A percentile compares a stretch with the other conserved stretches of the same genome.
These are phyloP conservation scores for Agroathelia rolfsii DNA, from an alignment of 1,284 basidiomycete genomes.

Conservation along the genomic window DNA sequence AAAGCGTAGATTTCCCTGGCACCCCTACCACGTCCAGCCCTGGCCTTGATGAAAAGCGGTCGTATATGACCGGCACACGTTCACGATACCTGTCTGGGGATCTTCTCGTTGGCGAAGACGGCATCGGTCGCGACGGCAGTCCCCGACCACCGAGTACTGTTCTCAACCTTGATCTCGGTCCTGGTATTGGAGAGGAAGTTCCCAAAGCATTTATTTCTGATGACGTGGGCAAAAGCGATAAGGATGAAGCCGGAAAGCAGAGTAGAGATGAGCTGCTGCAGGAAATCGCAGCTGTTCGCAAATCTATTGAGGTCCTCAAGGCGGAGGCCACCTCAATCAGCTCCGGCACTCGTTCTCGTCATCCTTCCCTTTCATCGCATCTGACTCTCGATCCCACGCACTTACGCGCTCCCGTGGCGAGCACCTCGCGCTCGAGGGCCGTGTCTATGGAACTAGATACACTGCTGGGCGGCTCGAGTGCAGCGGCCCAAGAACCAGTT, in stretches of 20 bases:
- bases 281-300: slow-evolving; percentile 1
- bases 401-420: slow-evolving; percentile 53
- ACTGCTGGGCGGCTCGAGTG: slow-evolving; percentile 37
- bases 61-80: too few species aligned
- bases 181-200: slow-evolving; percentile 61
- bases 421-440: slow-evolving; percentile 54
- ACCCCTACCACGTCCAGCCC: slow-evolving; percentile 42
- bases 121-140: slow-evolving; percentile 49
- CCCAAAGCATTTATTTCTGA: slow-evolving; percentile 54
- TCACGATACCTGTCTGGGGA: slow-evolving; percentile 50
- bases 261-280: slow-evolving; percentile 57
- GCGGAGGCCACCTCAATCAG: slow-evolving; percentile 52
- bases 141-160: slow-evolving; percentile 72
- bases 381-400: slow-evolving; percentile 57
- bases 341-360: slow-evolving; percentile 46
- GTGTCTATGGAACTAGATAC: slow-evolving; percentile 59
- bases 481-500: too few species aligned
- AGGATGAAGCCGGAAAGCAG: slow-evolving; percentile 28
- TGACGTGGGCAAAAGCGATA: slow-evolving; percentile 14
- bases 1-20: too few species aligned
- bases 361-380: slow-evolving; percentile 54
- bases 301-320: slow-evolving; percentile 19
- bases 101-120: slow-evolving; percentile 57
- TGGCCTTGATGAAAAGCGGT: slow-evolving; percentile 36
- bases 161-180: slow-evolving; percentile 77